These are phyloP conservation scores for Areca catechu DNA, from an alignment of 176 grass and related monocot species.

Conservation along the genomic window DNA sequence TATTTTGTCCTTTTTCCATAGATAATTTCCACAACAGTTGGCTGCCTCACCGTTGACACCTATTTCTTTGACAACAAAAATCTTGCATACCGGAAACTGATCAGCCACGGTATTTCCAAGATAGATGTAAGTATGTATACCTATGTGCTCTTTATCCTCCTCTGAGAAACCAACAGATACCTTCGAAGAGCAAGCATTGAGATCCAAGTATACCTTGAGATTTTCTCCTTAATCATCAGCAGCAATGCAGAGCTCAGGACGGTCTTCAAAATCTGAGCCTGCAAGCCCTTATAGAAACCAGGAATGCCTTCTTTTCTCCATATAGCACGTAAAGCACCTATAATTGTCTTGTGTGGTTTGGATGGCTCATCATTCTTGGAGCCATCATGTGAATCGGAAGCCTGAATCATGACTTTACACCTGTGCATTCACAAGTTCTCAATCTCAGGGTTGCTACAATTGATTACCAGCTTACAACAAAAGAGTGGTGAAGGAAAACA, in stretches of 20 bases:
- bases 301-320: constrained; percentile 86
- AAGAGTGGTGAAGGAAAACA: too few species aligned
- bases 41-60: too few species aligned
- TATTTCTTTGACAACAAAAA: not conserved
- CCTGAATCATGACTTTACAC: constrained; percentile 98
- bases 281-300: constrained; percentile 86
- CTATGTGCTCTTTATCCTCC: constrained; percentile 48
- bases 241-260: constrained; percentile 91
- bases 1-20: too few species aligned
- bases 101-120: not conserved
- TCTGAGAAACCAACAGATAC: constrained; percentile 52
- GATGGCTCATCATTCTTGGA: constrained; percentile 25
- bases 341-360: constrained; percentile 61
- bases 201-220: constrained; percentile 83
- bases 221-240: constrained; percentile 99
- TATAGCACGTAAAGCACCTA: constrained; percentile 61
- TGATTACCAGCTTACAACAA: too few species aligned
- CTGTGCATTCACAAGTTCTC: constrained; percentile 25
- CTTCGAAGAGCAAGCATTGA: constrained; percentile 58
- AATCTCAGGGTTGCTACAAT: too few species aligned
- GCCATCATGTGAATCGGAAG: constrained; percentile 36
- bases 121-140: constrained; percentile 14
- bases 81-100: not conserved
- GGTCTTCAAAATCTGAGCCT: constrained; percentile 94
- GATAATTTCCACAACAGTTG: too few species aligned